These are phyloP conservation scores for Fusarium burgessii DNA, from an alignment of 2,329 filamentous ascomycete species.

Conservation along the genomic window DNA sequence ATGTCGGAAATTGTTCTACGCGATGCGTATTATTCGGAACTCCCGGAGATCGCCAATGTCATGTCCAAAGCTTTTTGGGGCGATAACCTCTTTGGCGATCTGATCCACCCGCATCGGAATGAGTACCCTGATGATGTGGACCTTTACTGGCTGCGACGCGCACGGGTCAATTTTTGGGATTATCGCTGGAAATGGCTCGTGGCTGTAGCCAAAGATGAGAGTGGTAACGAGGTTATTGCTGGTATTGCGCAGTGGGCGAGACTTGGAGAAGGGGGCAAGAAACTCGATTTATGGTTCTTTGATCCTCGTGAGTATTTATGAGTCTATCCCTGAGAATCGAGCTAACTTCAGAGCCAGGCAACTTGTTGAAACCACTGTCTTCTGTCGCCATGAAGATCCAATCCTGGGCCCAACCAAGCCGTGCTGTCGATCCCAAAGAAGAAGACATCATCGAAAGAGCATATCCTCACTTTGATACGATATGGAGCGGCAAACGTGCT, in stretches of 20 bases:
- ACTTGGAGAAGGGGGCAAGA: constrained; percentile 29
- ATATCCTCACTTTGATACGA: constrained; percentile 28
- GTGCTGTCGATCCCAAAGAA: constrained; percentile 18
- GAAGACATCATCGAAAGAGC: constrained; percentile 34
- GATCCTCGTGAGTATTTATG: constrained; percentile 33
- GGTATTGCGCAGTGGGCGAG: constrained; percentile 40
- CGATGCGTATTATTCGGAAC: constrained; percentile 40
- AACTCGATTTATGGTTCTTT: constrained; percentile 10
- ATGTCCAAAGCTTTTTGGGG: constrained; percentile 51
- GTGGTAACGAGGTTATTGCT: constrained; percentile 18
- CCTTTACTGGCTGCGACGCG: constrained; percentile 47
- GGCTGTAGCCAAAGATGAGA: constrained; percentile 38
- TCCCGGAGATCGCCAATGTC: constrained; percentile 47
- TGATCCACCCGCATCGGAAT: constrained; percentile 52
- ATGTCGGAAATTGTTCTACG: constrained; percentile 35
- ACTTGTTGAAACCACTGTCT: constrained; percentile 32
- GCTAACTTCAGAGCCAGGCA: constrained; percentile 20
- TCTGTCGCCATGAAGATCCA: constrained; percentile 28
- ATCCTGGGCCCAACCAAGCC: constrained; percentile 17
- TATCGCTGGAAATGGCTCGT: constrained; percentile 47
- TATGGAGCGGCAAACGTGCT: constrained; percentile 38
- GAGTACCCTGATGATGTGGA: constrained; percentile 49
- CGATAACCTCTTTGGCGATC: constrained; percentile 50
- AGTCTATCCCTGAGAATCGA: neutral
- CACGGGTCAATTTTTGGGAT: constrained; percentile 47